These are phyloP conservation scores for Cystobasidium sp. DNA, from an alignment of 1,284 basidiomycete species.

Conservation along the genomic window DNA sequence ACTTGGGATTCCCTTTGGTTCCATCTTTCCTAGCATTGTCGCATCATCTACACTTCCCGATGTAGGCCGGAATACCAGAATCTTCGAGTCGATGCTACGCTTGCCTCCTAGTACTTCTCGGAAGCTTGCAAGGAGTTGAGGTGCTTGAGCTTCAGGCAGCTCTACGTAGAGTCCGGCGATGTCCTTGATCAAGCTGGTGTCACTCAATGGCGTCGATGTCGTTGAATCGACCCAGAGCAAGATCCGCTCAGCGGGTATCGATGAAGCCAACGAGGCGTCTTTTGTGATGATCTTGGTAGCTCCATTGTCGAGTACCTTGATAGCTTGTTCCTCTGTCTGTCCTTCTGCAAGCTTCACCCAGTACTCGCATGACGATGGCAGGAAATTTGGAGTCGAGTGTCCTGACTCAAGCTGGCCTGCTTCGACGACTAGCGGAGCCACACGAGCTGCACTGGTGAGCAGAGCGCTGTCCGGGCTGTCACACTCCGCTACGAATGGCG, in stretches of 20 bases:
- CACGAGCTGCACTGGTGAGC: slow-evolving; percentile 6
- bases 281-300: slow-evolving; percentile 68
- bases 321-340: slow-evolving; percentile 63
- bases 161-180: slow-evolving; percentile 79
- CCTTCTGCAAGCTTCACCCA: slow-evolving; percentile 68
- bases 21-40: slow-evolving; percentile 55
- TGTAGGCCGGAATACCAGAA: slow-evolving; percentile 61
- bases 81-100: slow-evolving; percentile 55
- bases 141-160: slow-evolving; percentile 58
- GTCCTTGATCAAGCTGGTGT: slow-evolving; percentile 59
- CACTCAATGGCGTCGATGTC: slow-evolving; percentile 72
- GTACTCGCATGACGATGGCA: slow-evolving; percentile 56
- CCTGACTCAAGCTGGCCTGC: slow-evolving; percentile 61
- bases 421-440: slow-evolving; percentile 62
- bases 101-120: slow-evolving; percentile 48
- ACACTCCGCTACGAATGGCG: slow-evolving; percentile 59
- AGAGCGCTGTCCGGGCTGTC: slow-evolving; percentile 55
- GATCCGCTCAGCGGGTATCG: slow-evolving; percentile 71
- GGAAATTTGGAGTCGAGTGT: slow-evolving; percentile 41
- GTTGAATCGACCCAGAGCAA: slow-evolving; percentile 73
- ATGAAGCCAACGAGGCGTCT: slow-evolving; percentile 47
- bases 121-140: slow-evolving; percentile 54
- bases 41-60: slow-evolving; percentile 60
- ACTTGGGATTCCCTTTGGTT: slow-evolving; percentile 59
- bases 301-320: slow-evolving; percentile 73